These are phyloP conservation scores for Kockiozyma suomiensis DNA, from an alignment of 805 yeast species.

Conservation along the genomic window DNA sequence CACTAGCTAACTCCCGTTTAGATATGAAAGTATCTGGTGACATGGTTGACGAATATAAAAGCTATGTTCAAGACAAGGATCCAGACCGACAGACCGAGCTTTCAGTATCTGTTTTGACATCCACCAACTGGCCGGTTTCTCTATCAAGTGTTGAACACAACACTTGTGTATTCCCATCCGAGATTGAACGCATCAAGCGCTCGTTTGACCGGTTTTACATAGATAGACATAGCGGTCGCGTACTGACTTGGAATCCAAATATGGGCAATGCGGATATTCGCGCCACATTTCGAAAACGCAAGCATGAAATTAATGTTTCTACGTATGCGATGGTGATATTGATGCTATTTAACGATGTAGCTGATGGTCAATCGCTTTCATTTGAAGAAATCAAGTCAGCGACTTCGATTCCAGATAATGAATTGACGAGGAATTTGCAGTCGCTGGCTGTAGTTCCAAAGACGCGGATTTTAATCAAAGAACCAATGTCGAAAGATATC, in stretches of 20 bases:
- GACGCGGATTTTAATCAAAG: conserved; percentile 71
- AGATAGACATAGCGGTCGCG: conserved; percentile 58
- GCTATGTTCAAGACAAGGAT: conserved; percentile 23
- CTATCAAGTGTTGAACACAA: conserved; percentile 41
- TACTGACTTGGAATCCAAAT: conserved; percentile 70
- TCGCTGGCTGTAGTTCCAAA: conserved; percentile 84
- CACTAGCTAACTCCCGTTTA: too few relatives aligned
- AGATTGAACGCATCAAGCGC: conserved; percentile 48
- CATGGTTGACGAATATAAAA: conserved; percentile 41
- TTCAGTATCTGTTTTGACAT: conserved; percentile 59
- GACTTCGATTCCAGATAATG: conserved; percentile 73
- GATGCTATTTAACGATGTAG: conserved; percentile 65
- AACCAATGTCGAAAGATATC: conserved; percentile 74
- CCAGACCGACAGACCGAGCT: conserved; percentile 45
- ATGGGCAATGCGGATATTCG: conserved; percentile 77
- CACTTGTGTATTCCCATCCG: conserved; percentile 46
- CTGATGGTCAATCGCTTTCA: conserved; percentile 50
- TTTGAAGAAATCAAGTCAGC: conserved; percentile 62
- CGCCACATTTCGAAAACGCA: conserved; percentile 64
- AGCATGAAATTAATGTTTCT: conserved; percentile 80
- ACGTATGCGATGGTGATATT: conserved; percentile 79
- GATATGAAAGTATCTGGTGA: conserved; percentile 69
- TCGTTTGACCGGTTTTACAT: conserved; percentile 57
- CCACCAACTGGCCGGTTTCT: conserved; percentile 70
- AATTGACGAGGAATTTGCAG: conserved; percentile 73